Evolutionary conservation across 2,329 filamentous ascomycete species (phyloP), one percentile per base, ranked within the genome.

Genomic region (Penicillium sp.): DNA sequence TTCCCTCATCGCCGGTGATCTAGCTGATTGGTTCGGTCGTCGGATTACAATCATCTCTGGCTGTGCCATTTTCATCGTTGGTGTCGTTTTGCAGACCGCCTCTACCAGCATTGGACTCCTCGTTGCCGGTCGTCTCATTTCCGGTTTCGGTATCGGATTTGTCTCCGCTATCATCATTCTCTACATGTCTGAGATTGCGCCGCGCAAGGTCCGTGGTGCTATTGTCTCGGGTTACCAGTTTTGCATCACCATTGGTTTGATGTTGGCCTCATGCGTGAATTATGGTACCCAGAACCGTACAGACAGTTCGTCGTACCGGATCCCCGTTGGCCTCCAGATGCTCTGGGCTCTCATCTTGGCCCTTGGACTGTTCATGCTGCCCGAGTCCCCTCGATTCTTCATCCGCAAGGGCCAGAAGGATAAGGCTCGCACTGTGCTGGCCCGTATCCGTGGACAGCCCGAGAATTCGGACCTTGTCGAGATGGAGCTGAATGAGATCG

Each of bases 161-260:
- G 88, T 90, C 65, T 91, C 88, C 9, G 88, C 89, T 68, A 86
- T 91, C 68, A 86, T 92, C 74, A 90, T 92, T 70, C 81, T 92
- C 60, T 92, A 94, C 84, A 93, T 94, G 90, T 91, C 87, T 48
- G 90, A 92, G 77, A 90, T 92, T 71, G 74, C 76, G 38, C 87
- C 88, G 57, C 84, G 82, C 74, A 90, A 89, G 74, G 87, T 94
- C 63, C 85, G 90, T 69, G 89, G 89, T 70, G 87, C 89, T 54
- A 82, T 92, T 50, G 90, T 93, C n/a, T 85, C 88, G 1, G 88
- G 88, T 5, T 92, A 92, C 79, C 89, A 92, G 72, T 92, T 92
- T 81, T 91, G 86, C 74, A 87, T 92, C 73, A 92, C 89, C 60
- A 82, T 92, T 62, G 90, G 90, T 76, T 78, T 94, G 62, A 79